These are phyloP conservation scores for Ehretia macrophylla DNA, from an alignment of 257 asterid genomes.

Conservation along the genomic window DNA sequence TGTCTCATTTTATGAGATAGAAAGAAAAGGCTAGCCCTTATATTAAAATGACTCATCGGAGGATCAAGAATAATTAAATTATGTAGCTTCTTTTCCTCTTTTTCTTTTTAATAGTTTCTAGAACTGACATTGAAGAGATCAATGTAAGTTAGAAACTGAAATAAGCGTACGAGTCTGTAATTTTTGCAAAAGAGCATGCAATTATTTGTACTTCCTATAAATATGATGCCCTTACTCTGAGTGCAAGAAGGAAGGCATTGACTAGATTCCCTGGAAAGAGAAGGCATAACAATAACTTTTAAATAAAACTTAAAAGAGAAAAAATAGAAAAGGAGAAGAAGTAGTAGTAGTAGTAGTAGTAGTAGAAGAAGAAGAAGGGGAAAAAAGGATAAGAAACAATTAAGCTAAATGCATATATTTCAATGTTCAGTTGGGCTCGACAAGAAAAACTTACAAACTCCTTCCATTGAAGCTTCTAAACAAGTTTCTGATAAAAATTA, in stretches of 20 bases:
- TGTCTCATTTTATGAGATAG: not conserved
- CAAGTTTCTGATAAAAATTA: constrained; percentile 44
- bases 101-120: not conserved
- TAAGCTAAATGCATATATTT: not conserved
- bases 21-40: not conserved
- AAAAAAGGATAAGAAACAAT: not conserved
- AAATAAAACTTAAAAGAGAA: not conserved
- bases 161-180: not conserved
- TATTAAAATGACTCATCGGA: not conserved
- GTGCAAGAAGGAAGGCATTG: constrained; percentile 3
- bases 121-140: not conserved
- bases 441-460: constrained; percentile 29
- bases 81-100: no score
- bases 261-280: not conserved
- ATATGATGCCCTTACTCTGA: not conserved
- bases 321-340: not conserved
- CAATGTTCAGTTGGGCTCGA: no score
- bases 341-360: no score
- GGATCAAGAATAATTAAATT: no score
- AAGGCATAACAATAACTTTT: no score
- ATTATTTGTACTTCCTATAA: not conserved
- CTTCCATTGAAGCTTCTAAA: constrained; percentile 43
- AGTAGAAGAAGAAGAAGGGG: not conserved
- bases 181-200: not conserved
- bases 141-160: not conserved